Percentiles rank a stretch among this genome's conserved stretches.
Conservation (phyloP, 768 basidiomycete genomes). For the Pisolithus marmoratus region DNA sequence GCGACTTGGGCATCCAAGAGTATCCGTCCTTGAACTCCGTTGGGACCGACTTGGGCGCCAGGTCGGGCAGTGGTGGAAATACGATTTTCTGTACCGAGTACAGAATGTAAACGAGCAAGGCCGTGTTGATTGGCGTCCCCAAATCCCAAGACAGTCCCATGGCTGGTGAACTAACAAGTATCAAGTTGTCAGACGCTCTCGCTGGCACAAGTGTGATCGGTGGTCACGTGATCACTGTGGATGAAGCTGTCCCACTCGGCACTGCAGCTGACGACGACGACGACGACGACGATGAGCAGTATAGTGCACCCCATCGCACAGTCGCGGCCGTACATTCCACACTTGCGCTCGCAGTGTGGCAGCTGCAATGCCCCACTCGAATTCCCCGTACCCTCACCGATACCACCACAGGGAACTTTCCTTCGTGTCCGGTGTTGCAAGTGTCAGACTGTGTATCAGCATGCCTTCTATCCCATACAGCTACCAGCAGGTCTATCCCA, state of each 20-base stretch:
- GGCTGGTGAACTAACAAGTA: too few relatives aligned
- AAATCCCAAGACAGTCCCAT: conserved; percentile 41
- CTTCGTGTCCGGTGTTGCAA: conserved; percentile 67
- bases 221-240: conserved; percentile 15
- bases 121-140: conserved; percentile 76
- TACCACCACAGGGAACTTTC: conserved; percentile 49
- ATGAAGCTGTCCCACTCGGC: too few relatives aligned
- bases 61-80: conserved; percentile 53
- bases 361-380: conserved; percentile 54
- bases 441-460: conserved; percentile 54
- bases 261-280: neutral
- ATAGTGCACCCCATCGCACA: conserved; percentile 46
- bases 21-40: conserved; percentile 77
- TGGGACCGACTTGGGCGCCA: conserved; percentile 43
- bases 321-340: conserved; percentile 63
- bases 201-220: too few relatives aligned
- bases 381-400: conserved; percentile 59
- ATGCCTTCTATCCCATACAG: conserved; percentile 66
- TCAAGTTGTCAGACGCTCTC: too few relatives aligned
- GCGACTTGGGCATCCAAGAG: conserved; percentile 86
- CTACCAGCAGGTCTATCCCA: conserved; percentile 30
- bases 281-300: conserved; percentile 38
- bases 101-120: conserved; percentile 70
- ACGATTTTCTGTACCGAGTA: conserved; percentile 72
- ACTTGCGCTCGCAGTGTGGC: conserved; percentile 58